These are phyloP conservation scores for Anthracocystis walkeri DNA, from an alignment of 1,284 basidiomycete species.

Conservation along the genomic window DNA sequence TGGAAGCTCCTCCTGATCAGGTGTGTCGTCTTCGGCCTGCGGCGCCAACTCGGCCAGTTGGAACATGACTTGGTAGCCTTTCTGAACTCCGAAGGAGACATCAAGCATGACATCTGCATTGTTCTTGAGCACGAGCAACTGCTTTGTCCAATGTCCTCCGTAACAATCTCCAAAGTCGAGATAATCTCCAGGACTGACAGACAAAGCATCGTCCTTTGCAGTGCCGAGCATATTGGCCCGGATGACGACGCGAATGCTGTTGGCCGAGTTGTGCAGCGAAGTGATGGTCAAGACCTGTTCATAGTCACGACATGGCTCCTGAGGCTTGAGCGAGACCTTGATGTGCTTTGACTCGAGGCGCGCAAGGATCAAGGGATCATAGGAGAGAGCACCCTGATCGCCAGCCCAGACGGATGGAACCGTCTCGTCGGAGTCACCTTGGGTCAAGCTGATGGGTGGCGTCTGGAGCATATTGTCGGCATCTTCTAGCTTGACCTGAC, in stretches of 20 bases:
- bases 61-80: conserved; percentile 71
- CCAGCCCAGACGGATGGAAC: conserved; percentile 50
- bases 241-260: conserved; percentile 61
- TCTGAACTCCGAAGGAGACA: conserved; percentile 71
- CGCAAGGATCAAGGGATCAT: conserved; percentile 33
- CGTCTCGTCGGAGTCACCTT: conserved; percentile 28
- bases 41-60: conserved; percentile 70
- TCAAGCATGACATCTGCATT: conserved; percentile 71
- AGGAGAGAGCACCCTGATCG: conserved; percentile 37
- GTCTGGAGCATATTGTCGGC: conserved; percentile 60
- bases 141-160: conserved; percentile 72
- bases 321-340: conserved; percentile 48
- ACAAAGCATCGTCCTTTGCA: conserved; percentile 70
- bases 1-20: conserved; percentile 43
- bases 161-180: conserved; percentile 72
- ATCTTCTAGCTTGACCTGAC: conserved; percentile 62
- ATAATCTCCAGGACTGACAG: conserved; percentile 70
- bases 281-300: conserved; percentile 65
- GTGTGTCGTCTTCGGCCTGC: conserved; percentile 46
- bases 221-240: conserved; percentile 67
- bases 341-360: conserved; percentile 41
- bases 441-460: conserved; percentile 47
- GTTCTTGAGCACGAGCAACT: conserved; percentile 72
- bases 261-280: conserved; percentile 61
- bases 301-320: conserved; percentile 61